These are phyloP conservation scores for Acanthamoeba culbertsoni DNA, from an alignment of 208 protist genomes.

Conservation along the genomic window DNA sequence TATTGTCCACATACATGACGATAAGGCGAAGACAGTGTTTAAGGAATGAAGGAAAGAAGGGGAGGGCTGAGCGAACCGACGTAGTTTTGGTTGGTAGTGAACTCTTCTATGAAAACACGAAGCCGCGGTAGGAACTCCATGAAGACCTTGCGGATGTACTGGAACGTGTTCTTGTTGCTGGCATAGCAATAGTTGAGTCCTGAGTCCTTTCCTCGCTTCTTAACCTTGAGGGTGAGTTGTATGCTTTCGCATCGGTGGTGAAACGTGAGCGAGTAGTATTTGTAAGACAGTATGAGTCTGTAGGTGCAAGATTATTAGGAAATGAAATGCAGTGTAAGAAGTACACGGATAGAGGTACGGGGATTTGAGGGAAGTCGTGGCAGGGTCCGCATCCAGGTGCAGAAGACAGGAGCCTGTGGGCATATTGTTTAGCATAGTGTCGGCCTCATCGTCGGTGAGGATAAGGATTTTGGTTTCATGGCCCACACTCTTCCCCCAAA, in stretches of 20 bases:
- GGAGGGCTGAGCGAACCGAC: background rate
- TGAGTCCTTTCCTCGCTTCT: background rate
- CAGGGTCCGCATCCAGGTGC: background rate
- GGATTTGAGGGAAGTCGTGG: background rate
- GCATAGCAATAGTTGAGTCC: background rate
- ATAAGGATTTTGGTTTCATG: conserved; percentile 24
- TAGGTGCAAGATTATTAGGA: background rate
- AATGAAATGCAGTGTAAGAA: background rate
- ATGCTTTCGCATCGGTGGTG: background rate
- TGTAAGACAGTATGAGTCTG: conserved; percentile 1
- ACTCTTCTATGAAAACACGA: conserved; percentile 20
- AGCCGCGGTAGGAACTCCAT: conserved; percentile 26
- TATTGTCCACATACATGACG: background rate
- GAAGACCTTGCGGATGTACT: conserved; percentile 38
- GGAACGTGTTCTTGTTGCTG: conserved; percentile 15
- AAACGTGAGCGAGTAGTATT: background rate
- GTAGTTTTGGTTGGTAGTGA: conserved; percentile 40
- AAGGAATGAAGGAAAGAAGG: background rate
- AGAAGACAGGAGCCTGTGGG: background rate
- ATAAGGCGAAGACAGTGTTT: background rate
- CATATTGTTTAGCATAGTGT: background rate
- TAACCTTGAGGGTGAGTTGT: background rate
- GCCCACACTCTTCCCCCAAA: background rate
- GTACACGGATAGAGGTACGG: background rate
- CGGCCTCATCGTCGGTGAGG: background rate